These are phyloP conservation scores for Cardamine occulta DNA, from an alignment of 345 rosid genomes.

Conservation along the genomic window DNA sequence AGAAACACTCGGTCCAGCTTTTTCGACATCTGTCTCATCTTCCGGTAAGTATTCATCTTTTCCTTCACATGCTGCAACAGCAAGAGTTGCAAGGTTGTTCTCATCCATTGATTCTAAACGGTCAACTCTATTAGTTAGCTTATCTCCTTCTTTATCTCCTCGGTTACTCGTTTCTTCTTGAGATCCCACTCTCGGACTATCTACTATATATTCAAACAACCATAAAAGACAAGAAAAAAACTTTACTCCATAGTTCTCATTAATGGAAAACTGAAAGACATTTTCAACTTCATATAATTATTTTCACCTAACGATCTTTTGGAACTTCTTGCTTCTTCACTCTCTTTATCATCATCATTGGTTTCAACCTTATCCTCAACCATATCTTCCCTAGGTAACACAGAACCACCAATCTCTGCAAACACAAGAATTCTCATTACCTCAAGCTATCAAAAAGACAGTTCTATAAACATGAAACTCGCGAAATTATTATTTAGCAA, in stretches of 20 bases:
- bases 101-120: slow-evolving; percentile 67
- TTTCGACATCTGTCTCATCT: slow-evolving; percentile 42
- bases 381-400: slow-evolving; percentile 27
- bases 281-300: not conserved
- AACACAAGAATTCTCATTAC: slow-evolving; percentile 24
- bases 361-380: slow-evolving; percentile 8
- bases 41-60: slow-evolving; percentile 43
- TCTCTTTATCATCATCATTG: slow-evolving; percentile 36
- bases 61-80: slow-evolving; percentile 34
- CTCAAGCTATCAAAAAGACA: not conserved
- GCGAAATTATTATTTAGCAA: not conserved
- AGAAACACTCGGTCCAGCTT: slow-evolving; percentile 42
- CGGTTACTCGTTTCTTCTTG: slow-evolving; percentile 33
- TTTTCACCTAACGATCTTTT: slow-evolving; percentile 45
- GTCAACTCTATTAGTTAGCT: slow-evolving; percentile 33
- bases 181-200: slow-evolving; percentile 38
- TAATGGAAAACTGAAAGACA: not conserved
- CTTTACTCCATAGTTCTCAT: slow-evolving; percentile 15
- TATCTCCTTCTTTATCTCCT: slow-evolving; percentile 39
- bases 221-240: not conserved
- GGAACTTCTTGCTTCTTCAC: slow-evolving; percentile 31
- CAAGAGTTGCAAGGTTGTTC: slow-evolving; percentile 49
- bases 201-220: slow-evolving; percentile 37
- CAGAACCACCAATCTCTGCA: slow-evolving; percentile 43
- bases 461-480: not conserved